Base-by-base conservation (phyloP, 1,284 basidiomycete genomes). In the Naganishia liquefaciens region DNA sequence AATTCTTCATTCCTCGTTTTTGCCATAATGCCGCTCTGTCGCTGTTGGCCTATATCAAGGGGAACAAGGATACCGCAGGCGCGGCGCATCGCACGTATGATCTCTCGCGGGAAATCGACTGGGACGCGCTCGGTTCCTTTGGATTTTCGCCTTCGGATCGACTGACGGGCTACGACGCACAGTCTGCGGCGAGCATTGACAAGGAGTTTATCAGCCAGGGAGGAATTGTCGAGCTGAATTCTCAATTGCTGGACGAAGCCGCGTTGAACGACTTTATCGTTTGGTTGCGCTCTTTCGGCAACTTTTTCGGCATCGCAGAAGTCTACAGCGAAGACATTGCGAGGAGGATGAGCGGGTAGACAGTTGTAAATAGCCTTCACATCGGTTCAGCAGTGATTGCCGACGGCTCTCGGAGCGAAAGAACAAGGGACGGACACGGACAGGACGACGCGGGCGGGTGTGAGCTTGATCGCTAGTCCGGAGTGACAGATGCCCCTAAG, bases 201-300 rank as follows among this genome's bases (percentile, higher is more conserved):
- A 66, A 62, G 52, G 58, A 54, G 13, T 66, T 66, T 28, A 52
- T 66, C 46, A 62, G 51, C 19, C 51, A 57, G 39, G 65, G 65
- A 10, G 65, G 65, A 5, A 46, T 30, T 19, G 65, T 66, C 17
- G 62, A 62, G 43, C 46, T 66, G 17, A 51, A 66, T 28, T 40
- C 52, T 9, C 47, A 50, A n/a, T 46, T 54, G 28, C 33, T 66
- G 6, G 52, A 62, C 6, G 53, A 55, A n/a, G 51, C 40, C 10
- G 54, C 62, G n/a, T 19, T 63, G 21, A 39, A 30, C 5, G 44
- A 47, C 23, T 57, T 66, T 37, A 61, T 66, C 6, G 58, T 47
- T 21, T 55, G 60, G 46, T 54, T 66, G 19, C 47, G 49, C 30
- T 47, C 60, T n/a, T 66, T 66, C 30, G 65, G 65, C 4, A 51